Evolutionary conservation across 257 asterid genomes (phyloP), one percentile per base, ranked within the genome.

Genomic region (Fraxinus americana): DNA sequence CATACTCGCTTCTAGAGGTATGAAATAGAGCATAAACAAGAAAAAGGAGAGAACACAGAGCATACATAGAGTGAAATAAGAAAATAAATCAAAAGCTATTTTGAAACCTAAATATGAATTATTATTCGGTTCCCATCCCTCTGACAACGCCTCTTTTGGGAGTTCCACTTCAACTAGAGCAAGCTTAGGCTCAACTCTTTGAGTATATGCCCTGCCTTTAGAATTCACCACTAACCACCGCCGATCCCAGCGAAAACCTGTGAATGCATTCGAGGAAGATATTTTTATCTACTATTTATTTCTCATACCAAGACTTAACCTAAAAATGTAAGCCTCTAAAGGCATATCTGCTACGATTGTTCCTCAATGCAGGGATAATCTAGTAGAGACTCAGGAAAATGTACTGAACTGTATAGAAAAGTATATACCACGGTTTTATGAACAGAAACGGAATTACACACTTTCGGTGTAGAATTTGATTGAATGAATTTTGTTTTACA

Each of bases 201-300:
- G 96, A 41, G 94, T 92, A 29, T 21, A 83, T 80, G 90, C 92
- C 83, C 96, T 87, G 82, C 94, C 93, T 59, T 82, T 84, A 4
- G 93, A 85, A 77, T 92, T 92, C 82, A 92, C 93, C 4, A 89
- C 83, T 78, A 91, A 34, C 97, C 97, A 91, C 13, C 79, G 90
- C 4, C 97, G 89, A 80, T 92, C 97, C 97, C 97, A 92, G 17
- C 92, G 86, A 72, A 94, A 92, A n/a, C 98, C 98, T 93, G 79
- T 34, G 57, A 6, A 2, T 19, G n/a, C 23, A 41, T 7, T 1
- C 7, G 23, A 77, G 69, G 17, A 50, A 77, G 1, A 30, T 57
- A 23, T 29, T 17, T 57, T 57, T 4, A n/a, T 57, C 66, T 3
- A 57, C 66, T 5, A n/a, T n/a, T 19, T 57, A n/a, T 57, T 57